phyloP scores from a whole-genome alignment of 2,329 filamentous ascomycete genomes.

The Podosphaera aphanis region DNA sequence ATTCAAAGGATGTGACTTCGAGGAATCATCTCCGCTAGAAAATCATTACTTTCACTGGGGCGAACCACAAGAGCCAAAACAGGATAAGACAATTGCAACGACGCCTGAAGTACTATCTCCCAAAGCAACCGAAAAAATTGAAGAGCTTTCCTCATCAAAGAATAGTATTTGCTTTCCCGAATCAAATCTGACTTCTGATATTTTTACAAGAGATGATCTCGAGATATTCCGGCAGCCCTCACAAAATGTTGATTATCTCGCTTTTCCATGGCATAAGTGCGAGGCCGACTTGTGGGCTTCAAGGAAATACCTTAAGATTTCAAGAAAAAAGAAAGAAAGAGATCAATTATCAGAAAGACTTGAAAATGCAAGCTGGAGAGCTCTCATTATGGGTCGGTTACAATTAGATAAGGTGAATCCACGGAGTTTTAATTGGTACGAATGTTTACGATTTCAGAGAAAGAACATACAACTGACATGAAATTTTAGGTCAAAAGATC shows the following conservation, averaged over 20 bases:
- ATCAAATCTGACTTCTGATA: background rate
- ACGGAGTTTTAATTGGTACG: slow-evolving; percentile 80
- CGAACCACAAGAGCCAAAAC: background rate
- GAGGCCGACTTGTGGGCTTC: slow-evolving; percentile 97
- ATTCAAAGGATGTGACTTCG: background rate
- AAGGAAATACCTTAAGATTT: slow-evolving; percentile 77
- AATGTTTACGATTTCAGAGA: slow-evolving; percentile 8
- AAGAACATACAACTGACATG: background rate
- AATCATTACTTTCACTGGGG: background rate
- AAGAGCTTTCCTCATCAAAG: background rate
- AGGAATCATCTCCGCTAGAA: background rate
- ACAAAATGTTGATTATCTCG: slow-evolving; percentile 81
- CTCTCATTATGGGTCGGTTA: slow-evolving; percentile 85
- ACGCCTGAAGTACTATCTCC: background rate
- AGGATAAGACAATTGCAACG: background rate
- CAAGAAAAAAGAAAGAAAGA: slow-evolving; percentile 58
- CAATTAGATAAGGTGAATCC: slow-evolving; percentile 70
- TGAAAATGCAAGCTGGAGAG: slow-evolving; percentile 93
- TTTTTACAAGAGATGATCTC: slow-evolving; percentile 25
- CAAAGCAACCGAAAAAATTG: no score
- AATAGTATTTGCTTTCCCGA: no score
- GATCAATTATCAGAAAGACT: slow-evolving; percentile 34
- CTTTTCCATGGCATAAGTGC: slow-evolving; percentile 57
- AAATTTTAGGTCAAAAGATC: slow-evolving; percentile 4
- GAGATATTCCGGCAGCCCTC: slow-evolving; percentile 35